Base-by-base conservation (phyloP, 1,139 yeast genomes). In the Taphrina populina region DNA sequence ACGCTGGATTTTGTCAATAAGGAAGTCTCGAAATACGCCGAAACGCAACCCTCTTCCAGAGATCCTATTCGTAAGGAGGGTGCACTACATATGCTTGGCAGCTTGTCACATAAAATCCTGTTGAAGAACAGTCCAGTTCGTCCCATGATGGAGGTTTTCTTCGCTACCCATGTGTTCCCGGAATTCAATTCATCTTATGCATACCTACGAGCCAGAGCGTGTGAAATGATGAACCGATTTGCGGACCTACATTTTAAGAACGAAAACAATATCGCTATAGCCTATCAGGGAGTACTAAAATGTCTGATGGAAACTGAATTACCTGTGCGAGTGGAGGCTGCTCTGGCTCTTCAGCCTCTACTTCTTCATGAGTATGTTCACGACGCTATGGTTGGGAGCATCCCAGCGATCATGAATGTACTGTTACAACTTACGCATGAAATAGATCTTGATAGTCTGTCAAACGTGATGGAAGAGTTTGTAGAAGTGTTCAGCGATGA, bases 401-500 rank as follows among this genome's bases (percentile, higher is more conserved):
- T 92, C 56, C 79, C 92, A 30, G 86, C 86, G 39, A 82, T 90
- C 2, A 87, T 92, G 88, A 87, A 88, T 58, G 82, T 80, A 63
- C 72, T 92, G 58, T 73, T 92, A 63, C 80, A 79, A 24, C 72
- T 92, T 47, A 83, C 95, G 6, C 84, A 87, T 66, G 83, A 83
- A 61, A 80, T 90, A 61, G 98, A 92, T 64, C 83, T 84, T 60
- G 98, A 92, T 67, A 80, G 92, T 1, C 78, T 92, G 34, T 81
- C 95, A 15, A 86, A 84, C 33, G 96, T 92, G 13, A 88, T 92
- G 85, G 97, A 92, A 72, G 96, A 90, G 64, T 84, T 95, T 68
- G 97, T 92, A 21, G 96, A 90, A 65, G 81, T 79, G 58, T 92
- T 84, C 69, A 78, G 95, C 2, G 87, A 83, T 63, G 95, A 90